Conservation (phyloP, 805 yeast genomes). For the Kuraishia borneana region DNA sequence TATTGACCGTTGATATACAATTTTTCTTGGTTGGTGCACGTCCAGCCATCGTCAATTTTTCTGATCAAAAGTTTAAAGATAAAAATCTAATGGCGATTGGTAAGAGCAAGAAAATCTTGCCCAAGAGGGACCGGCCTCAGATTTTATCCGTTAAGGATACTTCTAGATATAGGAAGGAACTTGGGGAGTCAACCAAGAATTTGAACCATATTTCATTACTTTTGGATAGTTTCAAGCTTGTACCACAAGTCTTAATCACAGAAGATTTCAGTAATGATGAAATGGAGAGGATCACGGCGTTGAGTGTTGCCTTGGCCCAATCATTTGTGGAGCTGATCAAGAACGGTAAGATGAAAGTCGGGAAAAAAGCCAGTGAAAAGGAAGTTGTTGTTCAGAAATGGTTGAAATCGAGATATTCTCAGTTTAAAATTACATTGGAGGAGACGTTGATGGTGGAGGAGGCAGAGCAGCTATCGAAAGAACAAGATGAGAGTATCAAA, state of each 20-base stretch:
- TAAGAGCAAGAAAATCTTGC: not conserved
- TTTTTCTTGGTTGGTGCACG: too few species aligned
- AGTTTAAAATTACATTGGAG: slow-evolving; percentile 34
- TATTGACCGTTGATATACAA: not conserved
- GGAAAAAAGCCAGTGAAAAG: slow-evolving; percentile 26
- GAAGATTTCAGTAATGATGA: slow-evolving; percentile 7
- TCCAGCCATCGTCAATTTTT: too few species aligned
- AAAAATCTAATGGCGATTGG: not conserved
- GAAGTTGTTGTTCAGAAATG: slow-evolving; percentile 44
- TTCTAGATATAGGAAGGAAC: slow-evolving; percentile 13
- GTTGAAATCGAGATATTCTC: slow-evolving; percentile 48
- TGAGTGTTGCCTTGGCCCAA: slow-evolving; percentile 29
- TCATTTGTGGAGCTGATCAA: slow-evolving; percentile 37
- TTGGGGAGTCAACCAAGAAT: slow-evolving; percentile 31
- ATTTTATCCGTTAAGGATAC: slow-evolving; percentile 13
- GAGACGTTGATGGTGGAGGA: slow-evolving; percentile 24
- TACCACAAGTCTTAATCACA: slow-evolving; percentile 2
- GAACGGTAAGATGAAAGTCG: slow-evolving; percentile 25
- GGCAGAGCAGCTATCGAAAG: slow-evolving; percentile 21
- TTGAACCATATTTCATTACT: slow-evolving; percentile 45
- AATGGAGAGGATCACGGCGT: slow-evolving; percentile 4
- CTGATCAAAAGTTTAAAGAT: not conserved
- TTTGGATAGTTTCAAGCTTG: slow-evolving; percentile 19
- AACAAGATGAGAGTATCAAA: slow-evolving; percentile 23
- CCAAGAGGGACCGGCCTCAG: not conserved